A percentile compares a stretch with the other conserved stretches of the same genome.
Conservation (phyloP, 306 rosid species). For the Trichosanthes truncata region DNA sequence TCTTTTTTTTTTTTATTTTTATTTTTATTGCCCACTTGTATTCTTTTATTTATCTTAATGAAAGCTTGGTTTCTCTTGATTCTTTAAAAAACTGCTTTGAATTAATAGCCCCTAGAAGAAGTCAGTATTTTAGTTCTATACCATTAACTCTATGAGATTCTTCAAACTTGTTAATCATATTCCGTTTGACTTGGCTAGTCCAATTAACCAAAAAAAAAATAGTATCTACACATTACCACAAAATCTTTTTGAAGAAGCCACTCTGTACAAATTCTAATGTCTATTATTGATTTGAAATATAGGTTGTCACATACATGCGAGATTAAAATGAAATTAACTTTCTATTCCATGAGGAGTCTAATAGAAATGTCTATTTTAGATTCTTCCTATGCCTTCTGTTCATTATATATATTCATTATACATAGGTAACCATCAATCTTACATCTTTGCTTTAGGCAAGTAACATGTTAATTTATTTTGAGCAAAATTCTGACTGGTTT, state of each 20-base stretch:
- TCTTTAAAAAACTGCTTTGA: neutral
- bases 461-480: conserved; percentile 15
- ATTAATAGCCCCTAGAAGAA: neutral
- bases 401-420: neutral
- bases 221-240: neutral
- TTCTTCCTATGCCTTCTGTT: neutral
- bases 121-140: no score
- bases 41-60: no score
- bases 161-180: neutral
- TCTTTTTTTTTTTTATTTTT: no score
- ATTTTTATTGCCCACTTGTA: no score
- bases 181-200: neutral
- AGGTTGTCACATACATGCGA: neutral
- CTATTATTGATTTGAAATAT: neutral
- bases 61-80: no score
- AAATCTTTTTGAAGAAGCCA: neutral
- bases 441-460: conserved; percentile 16
- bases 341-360: neutral
- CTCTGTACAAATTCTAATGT: neutral
- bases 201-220: neutral
- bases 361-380: neutral
- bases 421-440: neutral
- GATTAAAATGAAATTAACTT: neutral
- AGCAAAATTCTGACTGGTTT: conserved; percentile 31
- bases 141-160: neutral